Conservation (phyloP, 2,329 filamentous ascomycete genomes). For the Ophiostoma perfectum region DNA sequence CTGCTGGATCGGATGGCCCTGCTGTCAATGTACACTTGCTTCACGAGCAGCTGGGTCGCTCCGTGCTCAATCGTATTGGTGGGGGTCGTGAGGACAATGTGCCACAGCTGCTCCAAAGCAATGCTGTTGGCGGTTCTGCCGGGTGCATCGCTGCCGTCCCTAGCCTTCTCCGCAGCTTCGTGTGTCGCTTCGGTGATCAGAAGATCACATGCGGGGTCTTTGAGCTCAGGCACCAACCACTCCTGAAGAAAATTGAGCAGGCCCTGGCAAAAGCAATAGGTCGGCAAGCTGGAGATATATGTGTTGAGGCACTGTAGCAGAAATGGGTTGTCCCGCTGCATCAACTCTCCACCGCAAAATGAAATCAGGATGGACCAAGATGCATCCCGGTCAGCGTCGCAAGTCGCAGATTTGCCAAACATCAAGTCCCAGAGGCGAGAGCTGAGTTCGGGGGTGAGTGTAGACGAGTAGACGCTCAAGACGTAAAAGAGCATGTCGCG, state of each 20-base stretch:
- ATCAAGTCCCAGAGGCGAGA: slow-evolving; percentile 65
- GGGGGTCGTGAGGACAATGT: slow-evolving; percentile 66
- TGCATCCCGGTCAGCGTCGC: slow-evolving; percentile 54
- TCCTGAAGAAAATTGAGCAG: slow-evolving; percentile 59
- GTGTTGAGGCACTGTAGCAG: slow-evolving; percentile 48
- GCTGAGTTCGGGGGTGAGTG: slow-evolving; percentile 58
- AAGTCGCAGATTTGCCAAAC: slow-evolving; percentile 58
- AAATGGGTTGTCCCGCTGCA: slow-evolving; percentile 53
- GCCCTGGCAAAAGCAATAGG: slow-evolving; percentile 55
- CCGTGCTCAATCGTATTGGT: slow-evolving; percentile 58
- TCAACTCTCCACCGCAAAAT: slow-evolving; percentile 37
- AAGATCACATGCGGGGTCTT: slow-evolving; percentile 40
- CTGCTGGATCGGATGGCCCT: slow-evolving; percentile 46
- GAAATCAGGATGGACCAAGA: slow-evolving; percentile 64
- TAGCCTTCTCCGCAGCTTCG: background rate
- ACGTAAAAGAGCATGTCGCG: slow-evolving; percentile 55
- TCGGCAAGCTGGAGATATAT: slow-evolving; percentile 53
- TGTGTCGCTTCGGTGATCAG: slow-evolving; percentile 43
- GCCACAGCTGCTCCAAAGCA: slow-evolving; percentile 71
- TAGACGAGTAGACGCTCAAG: slow-evolving; percentile 51
- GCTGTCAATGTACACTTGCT: slow-evolving; percentile 61
- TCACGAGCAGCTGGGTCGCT: slow-evolving; percentile 65
- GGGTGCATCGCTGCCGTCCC: background rate
- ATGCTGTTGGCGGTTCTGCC: slow-evolving; percentile 46
- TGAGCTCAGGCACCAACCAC: slow-evolving; percentile 44